A percentile compares a stretch with the other conserved stretches of the same genome.
These are phyloP conservation scores for Leucoagaricus sp. DNA, from an alignment of 1,284 basidiomycete species.

Conservation along the genomic window DNA sequence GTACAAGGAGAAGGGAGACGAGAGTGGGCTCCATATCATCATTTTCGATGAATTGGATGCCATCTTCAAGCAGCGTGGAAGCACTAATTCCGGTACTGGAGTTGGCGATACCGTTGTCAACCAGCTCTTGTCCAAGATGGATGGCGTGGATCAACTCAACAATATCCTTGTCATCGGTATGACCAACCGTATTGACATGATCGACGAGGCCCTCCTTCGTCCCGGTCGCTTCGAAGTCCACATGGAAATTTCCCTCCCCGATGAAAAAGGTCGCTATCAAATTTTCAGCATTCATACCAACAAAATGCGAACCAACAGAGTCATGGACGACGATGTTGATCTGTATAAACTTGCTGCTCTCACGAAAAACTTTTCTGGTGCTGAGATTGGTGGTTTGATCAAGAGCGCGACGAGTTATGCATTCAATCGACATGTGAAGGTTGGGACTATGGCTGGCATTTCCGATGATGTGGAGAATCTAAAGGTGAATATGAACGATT, in stretches of 20 bases:
- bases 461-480: conserved; percentile 95
- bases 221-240: conserved; percentile 99
- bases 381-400: conserved; percentile 94
- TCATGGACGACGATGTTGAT: conserved; percentile 91
- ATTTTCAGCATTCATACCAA: conserved; percentile 95
- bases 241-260: conserved; percentile 98
- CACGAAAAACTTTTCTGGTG: conserved; percentile 99
- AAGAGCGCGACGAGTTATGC: conserved; percentile 99
- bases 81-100: conserved; percentile 88
- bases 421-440: conserved; percentile 97
- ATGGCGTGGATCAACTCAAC: conserved; percentile 98
- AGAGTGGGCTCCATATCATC: conserved; percentile 98
- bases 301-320: conserved; percentile 91
- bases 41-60: conserved; percentile 99
- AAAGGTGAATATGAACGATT: conserved; percentile 87
- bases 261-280: conserved; percentile 90
- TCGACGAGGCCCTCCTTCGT: conserved; percentile 96
- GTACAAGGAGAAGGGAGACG: conserved; percentile 99
- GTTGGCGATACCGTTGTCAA: conserved; percentile 99
- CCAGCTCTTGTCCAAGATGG: conserved; percentile 99
- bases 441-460: conserved; percentile 96
- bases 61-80: conserved; percentile 98
- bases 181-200: conserved; percentile 99
- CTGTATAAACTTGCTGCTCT: conserved; percentile 79
- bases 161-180: conserved; percentile 99